Evolutionary conservation across 805 yeast genomes (phyloP).

Genomic region (Blastobotrys attinorum): DNA sequence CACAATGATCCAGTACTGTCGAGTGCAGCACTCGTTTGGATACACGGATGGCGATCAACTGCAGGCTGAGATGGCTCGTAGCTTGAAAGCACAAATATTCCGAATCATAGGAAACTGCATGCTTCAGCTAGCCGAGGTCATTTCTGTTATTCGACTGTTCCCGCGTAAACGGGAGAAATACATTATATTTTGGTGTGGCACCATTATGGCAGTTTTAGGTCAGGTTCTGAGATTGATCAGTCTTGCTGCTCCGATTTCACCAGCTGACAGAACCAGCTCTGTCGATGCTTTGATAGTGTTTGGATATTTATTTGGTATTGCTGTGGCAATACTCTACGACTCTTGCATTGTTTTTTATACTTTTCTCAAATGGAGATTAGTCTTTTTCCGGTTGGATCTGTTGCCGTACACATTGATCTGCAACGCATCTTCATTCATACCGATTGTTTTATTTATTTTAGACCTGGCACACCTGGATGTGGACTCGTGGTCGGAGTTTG

Average conservation of each 20-base stretch:
- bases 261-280: slow-evolving; percentile 10
- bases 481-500: slow-evolving; percentile 12
- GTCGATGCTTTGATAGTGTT: slow-evolving; percentile 18
- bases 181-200: slow-evolving; percentile 13
- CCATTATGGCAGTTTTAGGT: slow-evolving; percentile 7
- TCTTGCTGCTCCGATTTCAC: slow-evolving; percentile 7
- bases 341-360: slow-evolving; percentile 15
- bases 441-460: slow-evolving; percentile 15
- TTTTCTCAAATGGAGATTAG: not conserved
- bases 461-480: slow-evolving; percentile 14
- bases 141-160: slow-evolving; percentile 13
- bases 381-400: not conserved
- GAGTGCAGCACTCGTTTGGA: slow-evolving; percentile 2
- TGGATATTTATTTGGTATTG: slow-evolving; percentile 20
- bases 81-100: slow-evolving; percentile 1
- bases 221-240: slow-evolving; percentile 11
- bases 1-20: not conserved
- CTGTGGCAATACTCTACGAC: slow-evolving; percentile 15
- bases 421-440: slow-evolving; percentile 11
- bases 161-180: slow-evolving; percentile 15
- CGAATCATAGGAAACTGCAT: slow-evolving; percentile 4
- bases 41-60: slow-evolving; percentile 3
- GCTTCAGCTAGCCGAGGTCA: slow-evolving; percentile 14
- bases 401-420: slow-evolving; percentile 12
- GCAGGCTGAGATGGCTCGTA: slow-evolving; percentile 5